Base-by-base conservation (phyloP, 495 filamentous ascomycete genomes). In the Xylaria telfairii region DNA sequence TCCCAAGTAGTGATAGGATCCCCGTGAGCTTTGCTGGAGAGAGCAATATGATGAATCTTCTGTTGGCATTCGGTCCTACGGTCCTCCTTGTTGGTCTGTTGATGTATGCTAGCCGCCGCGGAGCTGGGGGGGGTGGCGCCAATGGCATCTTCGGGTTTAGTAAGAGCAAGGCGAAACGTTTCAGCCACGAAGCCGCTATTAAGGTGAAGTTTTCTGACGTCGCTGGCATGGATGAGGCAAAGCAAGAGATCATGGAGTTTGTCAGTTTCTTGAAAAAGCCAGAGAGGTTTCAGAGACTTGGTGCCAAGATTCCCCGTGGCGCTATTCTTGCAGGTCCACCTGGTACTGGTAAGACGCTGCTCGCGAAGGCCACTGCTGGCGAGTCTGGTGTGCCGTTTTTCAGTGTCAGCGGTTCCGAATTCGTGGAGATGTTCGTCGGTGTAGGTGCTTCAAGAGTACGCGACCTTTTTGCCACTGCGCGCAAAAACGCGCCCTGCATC, bases 391-490 rank as follows among this genome's bases (percentile, higher is more conserved):
- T 99, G 32, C 96, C 96, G 17, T 99, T 99, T 87, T 99, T 92
- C 87, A 97, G 91, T 75, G 96, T 98, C 80, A 97, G 94, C 81
- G 96, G 96, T 76, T 99, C 96, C 28, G 96, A 99, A 77, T 99
- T 99, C 74, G 94, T 99, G 47, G 96, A 99, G 82, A 98, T 99
- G 94, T 99, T 98, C 75, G 96, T 99, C 51, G 96, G 96, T 87
- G 96, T 99, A 63, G 96, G 96, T 83, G 92, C 96, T 42, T 97
- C 94, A 12, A 89, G 96, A 77, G 96, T 99, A 51, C 89, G 96
- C 77, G 96, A 99, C 81, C 87, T 99, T 46, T 99, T 99, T 74
- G 91, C 93, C 56, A 97, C 92, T 73, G 96, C 96, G 13, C 88
- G 96, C 49, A 98, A 97, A 84, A 96, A 94, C 81, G 92, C 96